Conservation (phyloP, 2,329 filamentous ascomycete species). For the Sclerotinia glacialis region DNA sequence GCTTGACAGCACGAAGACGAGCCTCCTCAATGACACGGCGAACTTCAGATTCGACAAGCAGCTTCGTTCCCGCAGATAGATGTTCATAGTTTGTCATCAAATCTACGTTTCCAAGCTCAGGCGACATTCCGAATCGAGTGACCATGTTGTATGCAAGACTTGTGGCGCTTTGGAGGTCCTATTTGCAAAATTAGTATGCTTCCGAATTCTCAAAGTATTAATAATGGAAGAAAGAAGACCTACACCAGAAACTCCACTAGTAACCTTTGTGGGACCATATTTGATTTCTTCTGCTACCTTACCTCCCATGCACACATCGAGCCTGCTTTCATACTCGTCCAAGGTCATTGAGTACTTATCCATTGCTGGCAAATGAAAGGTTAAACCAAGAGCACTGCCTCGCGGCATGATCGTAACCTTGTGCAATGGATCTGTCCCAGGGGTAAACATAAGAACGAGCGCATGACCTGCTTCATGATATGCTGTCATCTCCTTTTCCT, state of each 20-base stretch:
- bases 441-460: conserved; percentile 79
- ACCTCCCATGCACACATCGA: conserved; percentile 79
- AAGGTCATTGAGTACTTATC: conserved; percentile 90
- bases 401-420: conserved; percentile 97
- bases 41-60: conserved; percentile 84
- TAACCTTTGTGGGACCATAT: conserved; percentile 87
- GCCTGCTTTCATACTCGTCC: conserved; percentile 74
- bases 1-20: conserved; percentile 66
- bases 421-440: conserved; percentile 74
- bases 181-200: conserved; percentile 37
- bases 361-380: conserved; percentile 82
- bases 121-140: conserved; percentile 84
- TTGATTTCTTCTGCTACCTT: conserved; percentile 90
- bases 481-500: conserved; percentile 94
- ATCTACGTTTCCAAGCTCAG: conserved; percentile 84
- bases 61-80: conserved; percentile 81
- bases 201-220: neutral
- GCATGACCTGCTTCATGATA: conserved; percentile 97
- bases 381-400: conserved; percentile 81
- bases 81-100: conserved; percentile 75
- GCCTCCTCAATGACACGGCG: conserved; percentile 80
- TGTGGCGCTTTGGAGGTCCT: conserved; percentile 85
- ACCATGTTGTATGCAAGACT: conserved; percentile 83
- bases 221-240: conserved; percentile 39
- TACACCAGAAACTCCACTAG: conserved; percentile 79